These are phyloP conservation scores for Micractinium sp. DNA, from an alignment of 139 green algal species.

Conservation along the genomic window DNA sequence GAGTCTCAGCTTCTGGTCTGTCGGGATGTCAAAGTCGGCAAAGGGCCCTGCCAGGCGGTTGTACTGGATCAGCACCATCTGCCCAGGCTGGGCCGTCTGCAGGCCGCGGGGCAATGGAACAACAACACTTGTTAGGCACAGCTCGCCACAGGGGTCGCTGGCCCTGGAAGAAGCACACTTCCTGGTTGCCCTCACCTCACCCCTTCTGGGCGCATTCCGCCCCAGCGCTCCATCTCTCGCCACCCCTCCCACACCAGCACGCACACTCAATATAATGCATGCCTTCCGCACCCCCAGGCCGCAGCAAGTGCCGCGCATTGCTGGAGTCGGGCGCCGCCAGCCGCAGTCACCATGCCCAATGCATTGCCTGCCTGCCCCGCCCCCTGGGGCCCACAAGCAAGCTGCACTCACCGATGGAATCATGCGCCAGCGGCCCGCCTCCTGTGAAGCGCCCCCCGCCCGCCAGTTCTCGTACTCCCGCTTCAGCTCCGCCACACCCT, in stretches of 20 bases:
- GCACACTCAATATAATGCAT: not conserved
- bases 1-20: conserved; percentile 13
- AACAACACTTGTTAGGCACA: too few species aligned
- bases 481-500: conserved; percentile 48
- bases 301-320: too few species aligned
- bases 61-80: conserved; percentile 35
- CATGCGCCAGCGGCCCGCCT: conserved; percentile 8
- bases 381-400: too few species aligned
- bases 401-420: conserved; percentile 4
- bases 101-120: too few species aligned
- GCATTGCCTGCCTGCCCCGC: too few species aligned
- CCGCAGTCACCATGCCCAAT: too few species aligned
- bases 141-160: too few species aligned
- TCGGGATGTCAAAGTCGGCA: conserved; percentile 7
- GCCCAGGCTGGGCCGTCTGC: conserved; percentile 10
- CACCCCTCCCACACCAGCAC: not conserved
- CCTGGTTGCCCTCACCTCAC: not conserved
- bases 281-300: not conserved
- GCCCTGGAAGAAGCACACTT: not conserved
- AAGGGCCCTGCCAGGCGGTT: conserved; percentile 27
- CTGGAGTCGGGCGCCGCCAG: too few species aligned
- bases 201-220: not conserved
- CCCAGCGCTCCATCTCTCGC: not conserved
- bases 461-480: conserved; percentile 32
- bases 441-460: conserved; percentile 13